Evolutionary conservation across 768 basidiomycete genomes (phyloP).

Genomic region (Sarcodon aspratus): DNA sequence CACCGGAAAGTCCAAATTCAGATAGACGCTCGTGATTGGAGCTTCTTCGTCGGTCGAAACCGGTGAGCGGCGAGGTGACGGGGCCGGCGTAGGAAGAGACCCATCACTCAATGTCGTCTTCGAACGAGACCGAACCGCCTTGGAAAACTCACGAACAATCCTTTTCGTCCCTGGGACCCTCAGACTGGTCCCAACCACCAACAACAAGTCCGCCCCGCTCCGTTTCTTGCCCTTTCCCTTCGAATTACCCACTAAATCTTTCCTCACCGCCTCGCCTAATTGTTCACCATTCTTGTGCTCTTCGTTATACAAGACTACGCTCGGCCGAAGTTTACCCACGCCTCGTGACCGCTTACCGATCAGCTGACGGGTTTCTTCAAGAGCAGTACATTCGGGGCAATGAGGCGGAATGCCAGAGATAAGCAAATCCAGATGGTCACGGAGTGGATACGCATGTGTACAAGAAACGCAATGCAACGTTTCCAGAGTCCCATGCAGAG

Average conservation of each 20-base stretch:
- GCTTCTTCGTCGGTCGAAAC: conserved; percentile 33
- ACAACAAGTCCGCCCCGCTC: conserved; percentile 67
- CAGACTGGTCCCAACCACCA: conserved; percentile 87
- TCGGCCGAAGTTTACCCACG: conserved; percentile 72
- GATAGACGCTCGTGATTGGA: conserved; percentile 59
- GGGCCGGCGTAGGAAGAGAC: conserved; percentile 28
- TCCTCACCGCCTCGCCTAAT: conserved; percentile 75
- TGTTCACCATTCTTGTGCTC: conserved; percentile 77
- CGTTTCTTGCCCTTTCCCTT: conserved; percentile 37
- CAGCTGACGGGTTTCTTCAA: conserved; percentile 59
- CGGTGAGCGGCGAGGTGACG: conserved; percentile 31
- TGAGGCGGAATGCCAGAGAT: conserved; percentile 50
- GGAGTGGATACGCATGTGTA: conserved; percentile 58
- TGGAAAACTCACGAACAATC: conserved; percentile 82
- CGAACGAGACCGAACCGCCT: conserved; percentile 52
- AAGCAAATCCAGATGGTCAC: conserved; percentile 48
- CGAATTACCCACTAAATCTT: conserved; percentile 64
- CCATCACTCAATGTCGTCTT: conserved; percentile 16
- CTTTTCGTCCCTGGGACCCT: conserved; percentile 86
- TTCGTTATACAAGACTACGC: conserved; percentile 88
- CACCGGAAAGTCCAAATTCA: conserved; percentile 81
- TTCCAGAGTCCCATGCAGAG: conserved; percentile 80
- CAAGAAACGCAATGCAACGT: conserved; percentile 75
- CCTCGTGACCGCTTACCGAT: conserved; percentile 72
- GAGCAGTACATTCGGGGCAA: conserved; percentile 70